Percentiles rank a stretch among this genome's conserved stretches.
Evolutionary conservation across 73 alveolate genomes (phyloP).

Genomic region (Paramecium sexaurelia): DNA sequence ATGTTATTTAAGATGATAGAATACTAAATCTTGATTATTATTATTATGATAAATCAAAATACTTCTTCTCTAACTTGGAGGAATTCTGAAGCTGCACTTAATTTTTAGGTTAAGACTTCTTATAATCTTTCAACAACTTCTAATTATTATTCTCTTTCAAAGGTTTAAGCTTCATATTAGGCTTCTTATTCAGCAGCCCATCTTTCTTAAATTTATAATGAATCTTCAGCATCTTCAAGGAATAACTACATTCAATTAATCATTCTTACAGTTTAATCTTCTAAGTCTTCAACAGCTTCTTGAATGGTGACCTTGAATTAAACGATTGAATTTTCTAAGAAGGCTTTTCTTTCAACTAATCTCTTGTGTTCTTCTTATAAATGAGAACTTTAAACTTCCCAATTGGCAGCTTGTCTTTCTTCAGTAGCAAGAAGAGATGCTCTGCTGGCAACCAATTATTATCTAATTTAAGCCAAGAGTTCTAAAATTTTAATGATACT

Average conservation of each 20-base stretch:
- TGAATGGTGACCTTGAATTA: conserved; percentile 52
- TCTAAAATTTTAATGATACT: conserved; percentile 36
- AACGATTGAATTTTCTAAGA: conserved; percentile 32
- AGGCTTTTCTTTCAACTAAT: conserved; percentile 51
- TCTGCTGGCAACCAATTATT: conserved; percentile 57
- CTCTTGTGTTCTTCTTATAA: conserved; percentile 59
- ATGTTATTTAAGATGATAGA: neutral
- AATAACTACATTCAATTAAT: conserved; percentile 1
- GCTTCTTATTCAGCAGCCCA: conserved; percentile 54
- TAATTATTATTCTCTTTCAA: conserved; percentile 51
- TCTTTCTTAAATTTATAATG: conserved; percentile 51
- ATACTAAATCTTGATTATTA: conserved; percentile 65
- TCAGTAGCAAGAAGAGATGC: conserved; percentile 41
- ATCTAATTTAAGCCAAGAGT: conserved; percentile 50
- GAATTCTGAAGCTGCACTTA: conserved; percentile 48
- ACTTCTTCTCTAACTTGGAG: conserved; percentile 55
- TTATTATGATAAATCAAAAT: conserved; percentile 33
- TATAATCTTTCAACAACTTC: conserved; percentile 50
- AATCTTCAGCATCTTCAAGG: conserved; percentile 69
- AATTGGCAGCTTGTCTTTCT: conserved; percentile 49
- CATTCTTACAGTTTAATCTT: conserved; percentile 49
- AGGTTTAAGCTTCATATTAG: conserved; percentile 37
- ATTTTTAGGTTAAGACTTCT: conserved; percentile 25
- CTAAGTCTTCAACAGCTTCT: conserved; percentile 63
- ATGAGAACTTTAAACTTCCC: conserved; percentile 16